Base-by-base conservation (phyloP, 441 rosid species). In the Pelargonium australe region DNA sequence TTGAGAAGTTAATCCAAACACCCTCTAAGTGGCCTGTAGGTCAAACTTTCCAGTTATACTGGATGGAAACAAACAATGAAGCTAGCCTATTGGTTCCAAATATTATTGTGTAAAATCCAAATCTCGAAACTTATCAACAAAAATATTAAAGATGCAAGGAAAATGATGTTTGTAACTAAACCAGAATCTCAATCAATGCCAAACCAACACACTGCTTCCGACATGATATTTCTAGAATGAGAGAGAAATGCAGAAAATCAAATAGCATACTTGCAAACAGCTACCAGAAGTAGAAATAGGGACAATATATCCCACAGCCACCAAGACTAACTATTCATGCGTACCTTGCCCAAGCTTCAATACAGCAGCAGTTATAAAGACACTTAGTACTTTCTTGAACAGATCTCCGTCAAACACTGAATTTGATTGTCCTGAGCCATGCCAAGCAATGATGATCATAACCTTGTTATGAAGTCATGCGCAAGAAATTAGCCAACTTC, bases 361-460 rank as follows among this genome's bases (percentile, higher is more conserved):
- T 76, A 92, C 82, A 17, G 99, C 97, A 80, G 99, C 99, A 40
- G 99, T 92, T 72, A 95, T 95, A 72, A 95, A 95, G 71, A 90
- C 83, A 65, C 95, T 90, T 82, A 90, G 79, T 44, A 86, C 90
- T 85, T 89, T 90, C 84, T 88, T 90, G 78, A 95, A 81, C 10
- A 88, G 84, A 75, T 80, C 80, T 67, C 78, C 74, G 4, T 53
- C 78, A 78, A 92, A 95, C 57, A 88, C 68, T 28, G 87, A 63
- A 75, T 76, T 80, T 70, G 74, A 89, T 70, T 84, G 70, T 65
- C 92, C 93, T 9, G 86, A 69, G 63, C 92, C 85, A 81, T 90
- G 83, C 99, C 99, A 95, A 69, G 96, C 96, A 87, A 92, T 79
- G 65, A 90, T 92, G 58, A 92, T 92, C 99, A 95, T 95, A 47